Conservation (phyloP, 2,329 filamentous ascomycete genomes). For the Neophaeococcomyces aloes region DNA sequence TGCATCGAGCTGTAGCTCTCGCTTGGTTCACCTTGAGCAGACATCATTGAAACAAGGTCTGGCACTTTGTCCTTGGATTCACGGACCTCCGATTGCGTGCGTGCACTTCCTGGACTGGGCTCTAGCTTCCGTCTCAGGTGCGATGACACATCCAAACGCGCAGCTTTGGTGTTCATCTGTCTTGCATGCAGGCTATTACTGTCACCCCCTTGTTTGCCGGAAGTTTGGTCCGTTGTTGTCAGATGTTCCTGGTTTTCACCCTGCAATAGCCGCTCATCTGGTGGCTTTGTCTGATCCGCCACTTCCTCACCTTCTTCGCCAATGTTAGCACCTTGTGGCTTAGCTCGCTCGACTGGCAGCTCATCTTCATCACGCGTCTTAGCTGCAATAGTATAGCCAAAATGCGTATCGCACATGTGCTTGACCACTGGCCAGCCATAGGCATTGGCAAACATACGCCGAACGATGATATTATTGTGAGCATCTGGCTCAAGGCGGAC, state of each 20-base stretch:
- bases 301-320: slow-evolving; percentile 56
- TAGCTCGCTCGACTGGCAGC: slow-evolving; percentile 57
- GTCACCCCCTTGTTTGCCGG: slow-evolving; percentile 29
- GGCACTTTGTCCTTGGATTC: slow-evolving; percentile 26
- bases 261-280: slow-evolving; percentile 12
- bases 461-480: slow-evolving; percentile 96
- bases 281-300: slow-evolving; percentile 31
- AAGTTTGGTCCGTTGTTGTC: slow-evolving; percentile 38
- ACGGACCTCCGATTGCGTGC: slow-evolving; percentile 19
- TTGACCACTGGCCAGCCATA: slow-evolving; percentile 96
- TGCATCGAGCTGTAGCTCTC: slow-evolving; percentile 16
- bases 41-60: slow-evolving; percentile 21
- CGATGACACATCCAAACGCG: not conserved
- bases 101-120: not conserved
- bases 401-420: slow-evolving; percentile 90
- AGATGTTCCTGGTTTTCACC: slow-evolving; percentile 13
- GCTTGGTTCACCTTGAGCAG: slow-evolving; percentile 14
- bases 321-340: slow-evolving; percentile 46
- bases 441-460: slow-evolving; percentile 92
- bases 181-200: slow-evolving; percentile 7
- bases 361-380: slow-evolving; percentile 58
- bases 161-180: slow-evolving; percentile 1
- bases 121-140: not conserved
- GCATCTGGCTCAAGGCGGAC: slow-evolving; percentile 93
- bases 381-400: slow-evolving; percentile 62